Evolutionary conservation across 805 yeast genomes (phyloP).

Genomic region (Ogataea salicorniae): DNA sequence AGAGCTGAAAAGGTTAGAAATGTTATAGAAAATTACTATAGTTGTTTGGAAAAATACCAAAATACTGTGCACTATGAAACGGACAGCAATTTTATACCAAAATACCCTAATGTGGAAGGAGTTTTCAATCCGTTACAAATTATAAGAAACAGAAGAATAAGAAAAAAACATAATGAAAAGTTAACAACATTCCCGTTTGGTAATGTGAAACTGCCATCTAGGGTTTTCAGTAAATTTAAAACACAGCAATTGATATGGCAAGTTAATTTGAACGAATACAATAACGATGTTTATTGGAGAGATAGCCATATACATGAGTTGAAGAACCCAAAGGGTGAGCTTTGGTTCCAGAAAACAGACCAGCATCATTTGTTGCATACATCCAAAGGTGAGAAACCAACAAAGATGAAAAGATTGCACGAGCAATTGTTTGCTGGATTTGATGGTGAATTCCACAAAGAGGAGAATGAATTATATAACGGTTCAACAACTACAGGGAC

Average conservation of each 20-base stretch:
- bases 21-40: conserved; percentile 45
- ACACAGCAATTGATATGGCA: conserved; percentile 55
- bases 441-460: conserved; percentile 22
- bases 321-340: conserved; percentile 37
- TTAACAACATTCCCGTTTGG: conserved; percentile 41
- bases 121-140: conserved; percentile 78
- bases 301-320: conserved; percentile 50
- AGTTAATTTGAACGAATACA: conserved; percentile 52
- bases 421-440: conserved; percentile 26
- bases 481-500: not conserved
- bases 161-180: conserved; percentile 46
- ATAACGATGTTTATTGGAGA: conserved; percentile 57
- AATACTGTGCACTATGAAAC: conserved; percentile 25
- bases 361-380: not conserved
- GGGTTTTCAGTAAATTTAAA: conserved; percentile 48
- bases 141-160: conserved; percentile 63
- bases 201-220: conserved; percentile 57
- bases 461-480: conserved; percentile 13
- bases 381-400: conserved; percentile 3
- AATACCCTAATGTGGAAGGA: conserved; percentile 53
- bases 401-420: conserved; percentile 15
- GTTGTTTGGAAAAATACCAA: conserved; percentile 39
- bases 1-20: conserved; percentile 47
- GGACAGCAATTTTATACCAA: conserved; percentile 6
- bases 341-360: conserved; percentile 43